Percentiles rank a stretch among this genome's conserved stretches.
Evolutionary conservation across 1,284 basidiomycete species (phyloP).

Genomic region (Lignosus rhinocerotis): DNA sequence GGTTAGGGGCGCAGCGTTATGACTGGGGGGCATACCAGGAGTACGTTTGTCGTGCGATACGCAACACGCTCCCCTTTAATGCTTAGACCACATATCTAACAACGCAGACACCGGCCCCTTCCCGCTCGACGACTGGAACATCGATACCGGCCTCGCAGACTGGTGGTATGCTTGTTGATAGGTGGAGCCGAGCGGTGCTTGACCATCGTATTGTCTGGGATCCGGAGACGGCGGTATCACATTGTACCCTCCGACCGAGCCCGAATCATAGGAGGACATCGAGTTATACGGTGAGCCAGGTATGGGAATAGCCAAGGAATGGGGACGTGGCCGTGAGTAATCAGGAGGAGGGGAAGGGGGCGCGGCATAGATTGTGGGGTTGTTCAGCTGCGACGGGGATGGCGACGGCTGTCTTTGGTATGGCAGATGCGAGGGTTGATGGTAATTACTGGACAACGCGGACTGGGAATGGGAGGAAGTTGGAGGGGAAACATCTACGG

Average conservation of each 20-base stretch:
- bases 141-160: background rate
- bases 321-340: constrained; percentile 2
- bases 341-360: constrained; percentile 29
- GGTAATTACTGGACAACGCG: background rate
- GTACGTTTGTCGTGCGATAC: background rate
- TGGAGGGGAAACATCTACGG: background rate
- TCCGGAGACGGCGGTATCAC: constrained; percentile 3
- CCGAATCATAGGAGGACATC: constrained; percentile 6
- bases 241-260: background rate
- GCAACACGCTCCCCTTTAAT: background rate
- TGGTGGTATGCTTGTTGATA: background rate
- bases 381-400: constrained; percentile 47
- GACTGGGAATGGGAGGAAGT: background rate
- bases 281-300: background rate
- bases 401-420: constrained; percentile 43
- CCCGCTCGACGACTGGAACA: constrained; percentile 2
- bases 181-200: background rate
- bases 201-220: no score
- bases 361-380: constrained; percentile 42
- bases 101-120: constrained; percentile 21
- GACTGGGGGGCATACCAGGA: background rate
- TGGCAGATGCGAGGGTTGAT: constrained; percentile 29
- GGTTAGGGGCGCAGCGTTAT: background rate
- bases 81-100: constrained; percentile 23
- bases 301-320: constrained; percentile 8